phyloP scores from a whole-genome alignment of 495 filamentous ascomycete genomes.

The Choiromyces venosus region DNA sequence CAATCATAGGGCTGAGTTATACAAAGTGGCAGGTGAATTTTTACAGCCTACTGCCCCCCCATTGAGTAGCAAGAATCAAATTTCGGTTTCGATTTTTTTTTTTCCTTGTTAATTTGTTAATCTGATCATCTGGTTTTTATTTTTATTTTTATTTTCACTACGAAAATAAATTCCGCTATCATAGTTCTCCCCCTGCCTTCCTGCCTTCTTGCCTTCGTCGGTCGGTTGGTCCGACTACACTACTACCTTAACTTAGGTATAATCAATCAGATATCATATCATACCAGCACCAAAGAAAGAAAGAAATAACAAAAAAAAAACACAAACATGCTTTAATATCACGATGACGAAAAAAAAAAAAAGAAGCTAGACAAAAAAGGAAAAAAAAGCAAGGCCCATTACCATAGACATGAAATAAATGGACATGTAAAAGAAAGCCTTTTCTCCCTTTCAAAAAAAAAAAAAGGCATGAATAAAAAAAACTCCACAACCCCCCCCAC shows the following conservation, averaged over 20 bases:
- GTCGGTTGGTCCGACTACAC: not conserved
- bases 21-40: too few relatives aligned
- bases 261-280: too few relatives aligned
- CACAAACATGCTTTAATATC: constrained; percentile 4
- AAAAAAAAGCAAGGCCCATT: not conserved
- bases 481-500: constrained; percentile 18
- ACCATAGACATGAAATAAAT: constrained; percentile 1
- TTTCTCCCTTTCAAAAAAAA: constrained; percentile 16
- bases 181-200: not conserved
- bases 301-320: not conserved
- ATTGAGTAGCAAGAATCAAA: too few relatives aligned
- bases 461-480: constrained; percentile 1
- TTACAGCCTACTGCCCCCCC: too few relatives aligned
- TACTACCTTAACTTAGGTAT: not conserved
- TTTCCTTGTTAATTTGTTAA: too few relatives aligned
- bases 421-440: constrained; percentile 8
- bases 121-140: not conserved
- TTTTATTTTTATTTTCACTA: not conserved
- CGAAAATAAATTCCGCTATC: constrained; percentile 5
- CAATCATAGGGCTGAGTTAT: too few relatives aligned
- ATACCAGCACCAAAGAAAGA: not conserved
- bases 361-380: not conserved
- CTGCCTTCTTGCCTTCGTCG: not conserved
- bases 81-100: too few relatives aligned
- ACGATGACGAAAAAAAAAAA: not conserved